Percentiles rank a stretch among this genome's conserved stretches.
phyloP scores from a whole-genome alignment of 495 filamentous ascomycete species.

The Trichocladium uniseriatum region DNA sequence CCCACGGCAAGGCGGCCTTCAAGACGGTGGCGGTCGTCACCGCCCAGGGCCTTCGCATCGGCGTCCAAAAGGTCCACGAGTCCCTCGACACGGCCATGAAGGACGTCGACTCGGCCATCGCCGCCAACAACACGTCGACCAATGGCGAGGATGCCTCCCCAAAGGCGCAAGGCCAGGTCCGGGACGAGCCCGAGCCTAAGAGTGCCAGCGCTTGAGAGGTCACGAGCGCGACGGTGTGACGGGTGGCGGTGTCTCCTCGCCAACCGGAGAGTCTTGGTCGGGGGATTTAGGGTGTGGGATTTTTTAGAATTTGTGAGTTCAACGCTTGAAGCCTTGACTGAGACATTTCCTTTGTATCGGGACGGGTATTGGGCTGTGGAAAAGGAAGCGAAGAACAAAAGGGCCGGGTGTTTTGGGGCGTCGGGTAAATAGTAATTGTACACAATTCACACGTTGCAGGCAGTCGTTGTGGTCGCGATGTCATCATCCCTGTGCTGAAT shows the following conservation, averaged over 20 bases:
- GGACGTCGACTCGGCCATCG: background rate
- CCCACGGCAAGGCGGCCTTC: constrained; percentile 57
- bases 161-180: background rate
- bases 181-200: background rate
- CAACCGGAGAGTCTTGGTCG: background rate
- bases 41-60: background rate
- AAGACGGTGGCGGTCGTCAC: constrained; percentile 16
- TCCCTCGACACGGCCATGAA: background rate
- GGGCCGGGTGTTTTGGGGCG: background rate
- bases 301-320: background rate
- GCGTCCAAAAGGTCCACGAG: background rate
- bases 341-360: background rate
- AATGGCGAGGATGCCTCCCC: background rate
- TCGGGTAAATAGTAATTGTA: background rate
- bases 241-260: no score
- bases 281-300: background rate
- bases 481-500: no score
- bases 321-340: no score
- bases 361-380: background rate
- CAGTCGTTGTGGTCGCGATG: no score
- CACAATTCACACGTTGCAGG: background rate
- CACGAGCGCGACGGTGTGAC: background rate
- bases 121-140: background rate
- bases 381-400: background rate
- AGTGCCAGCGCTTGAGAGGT: background rate